Evolutionary conservation across 176 grass and related monocot species (phyloP), one percentile per base, ranked within the genome.

Genomic region (Oryza officinalis): DNA sequence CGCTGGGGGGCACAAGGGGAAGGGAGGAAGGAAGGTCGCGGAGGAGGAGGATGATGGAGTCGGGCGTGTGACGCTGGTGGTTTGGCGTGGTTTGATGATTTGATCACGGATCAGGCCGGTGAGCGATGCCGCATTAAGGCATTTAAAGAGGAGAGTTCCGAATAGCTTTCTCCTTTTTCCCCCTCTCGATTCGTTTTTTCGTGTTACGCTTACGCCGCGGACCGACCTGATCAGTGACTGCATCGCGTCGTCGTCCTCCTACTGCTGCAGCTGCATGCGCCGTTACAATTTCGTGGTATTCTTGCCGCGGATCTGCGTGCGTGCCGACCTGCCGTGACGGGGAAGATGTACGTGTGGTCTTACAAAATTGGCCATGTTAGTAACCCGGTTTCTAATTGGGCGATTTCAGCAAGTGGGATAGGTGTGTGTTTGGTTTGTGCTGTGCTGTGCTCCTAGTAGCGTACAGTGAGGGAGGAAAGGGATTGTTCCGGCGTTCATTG

Each of bases 101-200:
- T 54, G 54, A 59, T 59, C 54, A 59, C 20, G 54, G 54, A n/a
- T 59, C 46, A 31, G 38, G 38, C 54, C 33, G 26, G 8, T 78
- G 40, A 66, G 75, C 75, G 47, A 4, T 18, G 47, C 47, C 15
- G 47, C 47, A 27, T 10, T 17, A 6, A 4, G 9, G 31, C 30
- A 69, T 37, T 65, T 81, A 76, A 75, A 63, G 75, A 64, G 81
- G 37, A 86, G 83, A 90, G 74, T 79, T 86, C 27, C 27, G 47
- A 82, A 69, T 6, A n/a, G 15, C 13, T n/a, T 90, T 81, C 41
- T 45, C 14, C 12, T 67, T 9, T 2, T 0, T 1, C 8, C 3
- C 28, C 30, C 7, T 61, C n/a, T 23, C 57, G 18, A 18, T 57
- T 22, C 54, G 54, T 17, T 20, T n/a, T 59, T 52, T 20, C 57